Base-by-base conservation (phyloP, 2,329 filamentous ascomycete genomes). In the Colletotrichum magnum region DNA sequence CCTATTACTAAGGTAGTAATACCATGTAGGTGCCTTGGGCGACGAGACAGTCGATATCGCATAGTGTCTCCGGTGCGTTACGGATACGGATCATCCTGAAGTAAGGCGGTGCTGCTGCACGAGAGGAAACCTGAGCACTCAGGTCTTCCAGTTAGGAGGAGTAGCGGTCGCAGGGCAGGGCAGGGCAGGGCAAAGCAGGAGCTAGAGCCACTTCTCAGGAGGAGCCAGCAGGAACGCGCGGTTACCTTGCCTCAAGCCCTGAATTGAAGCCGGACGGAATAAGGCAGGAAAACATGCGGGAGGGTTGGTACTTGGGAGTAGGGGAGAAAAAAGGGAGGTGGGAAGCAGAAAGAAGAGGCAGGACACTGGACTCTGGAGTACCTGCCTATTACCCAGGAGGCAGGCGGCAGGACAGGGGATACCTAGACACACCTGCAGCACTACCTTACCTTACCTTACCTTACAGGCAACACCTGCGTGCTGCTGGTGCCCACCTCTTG, bases 401-500 rank as follows among this genome's bases (percentile, higher is more conserved):
- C 26, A 21, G 41, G 64, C 50, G 32, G 45, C 28, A 51, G 13
- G 48, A 28, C 32, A 51, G 39, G 64, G 56, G 57, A 24, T n/a
- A 18, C 18, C 18, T 18, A 15, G 51, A 10, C 28, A 36, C 41
- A 66, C 21, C 48, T 43, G 63, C 63, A 61, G 28, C 50, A 56
- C 32, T 36, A 36, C 32, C 52, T 24, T 26, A 24, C 28, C 28
- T 28, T 54, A 28, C 21, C 26, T 16, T 54, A 26, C 21, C 21
- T 24, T 28, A 36, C 52, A 36, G 32, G 32, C 32, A 36, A 36
- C 52, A 32, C 58, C 58, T 61, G 32, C 16, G 41, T 15, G 41
- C 41, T 43, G 13, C 41, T 43, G 41, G 41, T 32, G 32, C 32
- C 16, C 28, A 56, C 12, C 7, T 13, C 9, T 4, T 26, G 47